Percentiles rank a stretch among this genome's conserved stretches.
phyloP scores from a whole-genome alignment of 1,284 basidiomycete genomes.

The Ustilago sp. region DNA sequence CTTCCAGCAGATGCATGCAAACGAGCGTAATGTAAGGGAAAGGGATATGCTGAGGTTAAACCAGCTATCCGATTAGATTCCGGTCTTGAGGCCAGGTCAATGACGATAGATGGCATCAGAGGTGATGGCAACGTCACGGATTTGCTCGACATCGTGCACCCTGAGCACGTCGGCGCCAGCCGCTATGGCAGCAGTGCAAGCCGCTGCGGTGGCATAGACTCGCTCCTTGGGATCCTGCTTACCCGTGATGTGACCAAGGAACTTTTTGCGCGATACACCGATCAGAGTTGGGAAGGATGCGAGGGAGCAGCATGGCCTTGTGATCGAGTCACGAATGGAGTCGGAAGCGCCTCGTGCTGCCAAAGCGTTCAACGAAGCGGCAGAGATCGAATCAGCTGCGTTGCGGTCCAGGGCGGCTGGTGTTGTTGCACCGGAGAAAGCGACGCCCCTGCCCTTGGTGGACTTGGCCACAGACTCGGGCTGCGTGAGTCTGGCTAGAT shows the following conservation, averaged over 20 bases:
- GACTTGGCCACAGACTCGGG: slow-evolving; percentile 35
- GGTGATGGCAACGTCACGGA: slow-evolving; percentile 76
- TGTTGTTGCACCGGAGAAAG: slow-evolving; percentile 28
- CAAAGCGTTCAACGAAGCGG: slow-evolving; percentile 1
- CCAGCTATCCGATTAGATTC: neutral
- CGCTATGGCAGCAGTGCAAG: slow-evolving; percentile 81
- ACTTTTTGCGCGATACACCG: slow-evolving; percentile 64
- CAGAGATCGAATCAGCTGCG: slow-evolving; percentile 16
- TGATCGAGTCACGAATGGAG: slow-evolving; percentile 31
- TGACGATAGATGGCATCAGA: slow-evolving; percentile 71
- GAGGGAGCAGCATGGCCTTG: slow-evolving; percentile 50
- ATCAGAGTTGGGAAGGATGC: slow-evolving; percentile 60
- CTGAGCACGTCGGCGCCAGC: slow-evolving; percentile 80
- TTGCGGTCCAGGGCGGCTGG: slow-evolving; percentile 33
- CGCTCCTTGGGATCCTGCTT: slow-evolving; percentile 76
- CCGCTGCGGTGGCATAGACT: slow-evolving; percentile 83
- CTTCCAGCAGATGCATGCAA: neutral
- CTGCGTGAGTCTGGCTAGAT: slow-evolving; percentile 32
- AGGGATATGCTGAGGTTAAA: neutral
- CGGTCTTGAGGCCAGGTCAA: neutral
- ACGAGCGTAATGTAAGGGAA: neutral
- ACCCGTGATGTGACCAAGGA: slow-evolving; percentile 63
- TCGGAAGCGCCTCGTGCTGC: slow-evolving; percentile 5
- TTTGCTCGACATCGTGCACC: slow-evolving; percentile 84
- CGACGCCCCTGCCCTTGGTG: slow-evolving; percentile 32